Conservation (phyloP, 2,329 filamentous ascomycete genomes). For the Ceratocystis alfenasii region DNA sequence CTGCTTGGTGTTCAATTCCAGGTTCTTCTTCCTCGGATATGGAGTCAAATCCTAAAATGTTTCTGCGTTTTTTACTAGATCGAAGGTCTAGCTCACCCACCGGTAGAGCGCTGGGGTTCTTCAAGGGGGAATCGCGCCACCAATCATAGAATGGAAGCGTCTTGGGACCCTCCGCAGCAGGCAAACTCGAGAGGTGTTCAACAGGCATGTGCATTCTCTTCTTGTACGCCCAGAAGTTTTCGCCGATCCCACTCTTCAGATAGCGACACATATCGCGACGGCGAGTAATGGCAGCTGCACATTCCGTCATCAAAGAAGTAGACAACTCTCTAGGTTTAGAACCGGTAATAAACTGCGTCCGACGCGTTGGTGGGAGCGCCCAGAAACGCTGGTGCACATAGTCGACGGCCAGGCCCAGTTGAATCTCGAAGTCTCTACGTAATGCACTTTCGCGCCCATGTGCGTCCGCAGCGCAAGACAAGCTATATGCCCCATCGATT, state of each 20-base stretch:
- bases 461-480: background rate
- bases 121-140: background rate
- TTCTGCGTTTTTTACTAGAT: background rate
- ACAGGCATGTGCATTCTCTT: background rate
- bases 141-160: background rate
- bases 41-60: background rate
- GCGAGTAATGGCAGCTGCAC: background rate
- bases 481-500: background rate
- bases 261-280: background rate
- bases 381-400: slow-evolving; percentile 1
- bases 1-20: background rate
- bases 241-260: background rate
- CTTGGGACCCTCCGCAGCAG: background rate
- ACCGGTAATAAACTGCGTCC: background rate
- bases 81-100: background rate
- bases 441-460: background rate
- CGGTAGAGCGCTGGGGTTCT: background rate
- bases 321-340: background rate
- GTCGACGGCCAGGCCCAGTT: background rate
- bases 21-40: background rate
- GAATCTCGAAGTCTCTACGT: slow-evolving; percentile 1
- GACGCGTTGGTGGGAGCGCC: slow-evolving; percentile 5
- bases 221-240: slow-evolving; percentile 14
- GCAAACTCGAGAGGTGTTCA: background rate
- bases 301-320: background rate